phyloP scores from a whole-genome alignment of 148 eudicot species.

The Salicornia ramosissima region DNA sequence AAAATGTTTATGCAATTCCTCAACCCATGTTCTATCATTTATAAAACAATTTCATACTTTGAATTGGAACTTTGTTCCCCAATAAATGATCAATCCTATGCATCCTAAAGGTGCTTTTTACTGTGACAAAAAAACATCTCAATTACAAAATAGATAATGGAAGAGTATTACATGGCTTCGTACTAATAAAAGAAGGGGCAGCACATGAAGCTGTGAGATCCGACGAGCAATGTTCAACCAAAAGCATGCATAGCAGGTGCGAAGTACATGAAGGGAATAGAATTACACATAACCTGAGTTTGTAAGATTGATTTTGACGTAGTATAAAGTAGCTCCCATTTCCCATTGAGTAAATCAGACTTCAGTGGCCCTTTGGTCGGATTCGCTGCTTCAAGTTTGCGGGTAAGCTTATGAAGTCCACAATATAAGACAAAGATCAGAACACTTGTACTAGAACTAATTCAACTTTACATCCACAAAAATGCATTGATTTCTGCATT shows the following conservation, averaged over 20 bases:
- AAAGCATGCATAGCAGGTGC: background rate
- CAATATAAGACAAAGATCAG: constrained; percentile 15
- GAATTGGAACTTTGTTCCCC: too few species aligned
- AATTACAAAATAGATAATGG: too few species aligned
- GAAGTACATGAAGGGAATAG: background rate
- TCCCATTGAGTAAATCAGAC: constrained; percentile 71
- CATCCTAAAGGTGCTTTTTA: too few species aligned
- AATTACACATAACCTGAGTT: constrained; percentile 35
- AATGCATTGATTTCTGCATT: background rate
- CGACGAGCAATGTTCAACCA: too few species aligned
- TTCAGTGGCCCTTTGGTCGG: constrained; percentile 81
- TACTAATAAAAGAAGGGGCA: too few species aligned
- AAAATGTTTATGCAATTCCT: too few species aligned
- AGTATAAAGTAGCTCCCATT: constrained; percentile 95
- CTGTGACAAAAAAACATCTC: too few species aligned
- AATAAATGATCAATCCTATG: too few species aligned
- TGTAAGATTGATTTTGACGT: constrained; percentile 84
- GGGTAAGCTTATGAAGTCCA: constrained; percentile 52
- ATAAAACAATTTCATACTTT: too few species aligned
- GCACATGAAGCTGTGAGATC: too few species aligned
- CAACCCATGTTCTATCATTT: too few species aligned
- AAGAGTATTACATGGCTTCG: too few species aligned
- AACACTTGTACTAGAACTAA: background rate
- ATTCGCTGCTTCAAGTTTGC: constrained; percentile 76
- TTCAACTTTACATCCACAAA: background rate